Conservation (phyloP, 805 yeast species). For the Lachancea sp. region DNA sequence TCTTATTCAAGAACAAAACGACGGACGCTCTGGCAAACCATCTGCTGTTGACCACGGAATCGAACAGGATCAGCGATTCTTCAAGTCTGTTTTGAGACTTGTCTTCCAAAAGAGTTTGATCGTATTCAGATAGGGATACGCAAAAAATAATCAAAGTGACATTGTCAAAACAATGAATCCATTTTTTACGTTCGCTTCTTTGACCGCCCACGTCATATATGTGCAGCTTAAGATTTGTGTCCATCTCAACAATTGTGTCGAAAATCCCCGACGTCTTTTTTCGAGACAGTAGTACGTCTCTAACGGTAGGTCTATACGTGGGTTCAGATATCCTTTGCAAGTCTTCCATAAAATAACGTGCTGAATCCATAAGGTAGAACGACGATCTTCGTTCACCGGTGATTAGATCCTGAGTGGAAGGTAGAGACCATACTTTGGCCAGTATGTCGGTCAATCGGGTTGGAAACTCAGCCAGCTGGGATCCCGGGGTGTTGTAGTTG, state of each 20-base stretch:
- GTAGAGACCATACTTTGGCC: slow-evolving; percentile 46
- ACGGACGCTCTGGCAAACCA: slow-evolving; percentile 89
- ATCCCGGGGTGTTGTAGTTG: slow-evolving; percentile 7
- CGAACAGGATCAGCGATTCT: slow-evolving; percentile 78
- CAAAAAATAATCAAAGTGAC: slow-evolving; percentile 86
- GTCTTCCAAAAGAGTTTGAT: slow-evolving; percentile 77
- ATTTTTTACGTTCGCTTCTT: slow-evolving; percentile 88
- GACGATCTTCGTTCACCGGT: slow-evolving; percentile 51
- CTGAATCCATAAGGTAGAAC: slow-evolving; percentile 82
- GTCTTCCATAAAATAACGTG: slow-evolving; percentile 67
- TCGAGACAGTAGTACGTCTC: slow-evolving; percentile 80
- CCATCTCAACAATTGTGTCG: slow-evolving; percentile 74
- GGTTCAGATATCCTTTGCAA: slow-evolving; percentile 47
- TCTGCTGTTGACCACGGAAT: slow-evolving; percentile 83
- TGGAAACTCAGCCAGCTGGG: slow-evolving; percentile 38
- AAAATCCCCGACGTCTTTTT: slow-evolving; percentile 90
- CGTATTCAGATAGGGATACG: slow-evolving; percentile 87
- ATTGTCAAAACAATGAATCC: slow-evolving; percentile 96
- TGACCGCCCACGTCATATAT: slow-evolving; percentile 92
- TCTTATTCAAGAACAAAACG: slow-evolving; percentile 80
- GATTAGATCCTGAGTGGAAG: slow-evolving; percentile 52
- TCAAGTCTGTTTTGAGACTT: slow-evolving; percentile 68
- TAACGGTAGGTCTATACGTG: slow-evolving; percentile 63
- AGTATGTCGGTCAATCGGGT: slow-evolving; percentile 43
- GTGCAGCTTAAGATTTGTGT: slow-evolving; percentile 50